Conservation (phyloP, 2,329 filamentous ascomycete species). For the Ilyonectria destructans region DNA sequence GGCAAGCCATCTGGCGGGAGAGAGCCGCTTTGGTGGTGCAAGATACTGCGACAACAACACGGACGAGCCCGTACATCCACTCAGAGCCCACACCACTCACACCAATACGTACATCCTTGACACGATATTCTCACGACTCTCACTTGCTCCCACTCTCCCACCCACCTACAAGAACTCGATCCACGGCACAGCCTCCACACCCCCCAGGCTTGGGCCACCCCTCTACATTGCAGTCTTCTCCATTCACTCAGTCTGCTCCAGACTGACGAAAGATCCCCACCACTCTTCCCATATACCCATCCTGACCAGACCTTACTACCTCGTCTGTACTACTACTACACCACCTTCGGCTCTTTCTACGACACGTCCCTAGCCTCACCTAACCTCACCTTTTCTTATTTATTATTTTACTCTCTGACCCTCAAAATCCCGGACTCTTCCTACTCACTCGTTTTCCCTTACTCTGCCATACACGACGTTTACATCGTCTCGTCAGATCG, state of each 20-base stretch:
- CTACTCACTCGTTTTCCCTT: conserved; percentile 24
- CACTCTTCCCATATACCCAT: conserved; percentile 29
- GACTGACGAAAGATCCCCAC: conserved; percentile 33
- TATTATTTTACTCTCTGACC: conserved; percentile 20
- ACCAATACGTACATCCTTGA: conserved; percentile 41
- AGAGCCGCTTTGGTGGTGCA: conserved; percentile 7
- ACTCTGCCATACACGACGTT: conserved; percentile 14
- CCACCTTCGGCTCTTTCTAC: conserved; percentile 30
- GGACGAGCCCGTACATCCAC: conserved; percentile 26
- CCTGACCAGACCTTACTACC: conserved; percentile 31
- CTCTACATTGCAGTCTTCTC: conserved; percentile 8
- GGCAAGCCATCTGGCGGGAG: neutral
- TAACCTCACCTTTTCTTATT: conserved; percentile 26
- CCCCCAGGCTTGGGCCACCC: conserved; percentile 45
- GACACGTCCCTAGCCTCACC: conserved; percentile 25
- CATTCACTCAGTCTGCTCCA: conserved; percentile 28
- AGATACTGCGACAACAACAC: conserved; percentile 16
- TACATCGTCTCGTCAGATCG: conserved; percentile 30
- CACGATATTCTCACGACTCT: conserved; percentile 41
- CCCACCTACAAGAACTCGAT: conserved; percentile 46
- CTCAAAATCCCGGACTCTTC: conserved; percentile 16
- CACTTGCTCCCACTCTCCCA: conserved; percentile 28
- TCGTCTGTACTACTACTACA: conserved; percentile 27
- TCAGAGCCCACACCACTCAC: conserved; percentile 23
- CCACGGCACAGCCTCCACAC: conserved; percentile 49